These are phyloP conservation scores for Ulvella scutata DNA, from an alignment of 139 green algal genomes.

Conservation along the genomic window DNA sequence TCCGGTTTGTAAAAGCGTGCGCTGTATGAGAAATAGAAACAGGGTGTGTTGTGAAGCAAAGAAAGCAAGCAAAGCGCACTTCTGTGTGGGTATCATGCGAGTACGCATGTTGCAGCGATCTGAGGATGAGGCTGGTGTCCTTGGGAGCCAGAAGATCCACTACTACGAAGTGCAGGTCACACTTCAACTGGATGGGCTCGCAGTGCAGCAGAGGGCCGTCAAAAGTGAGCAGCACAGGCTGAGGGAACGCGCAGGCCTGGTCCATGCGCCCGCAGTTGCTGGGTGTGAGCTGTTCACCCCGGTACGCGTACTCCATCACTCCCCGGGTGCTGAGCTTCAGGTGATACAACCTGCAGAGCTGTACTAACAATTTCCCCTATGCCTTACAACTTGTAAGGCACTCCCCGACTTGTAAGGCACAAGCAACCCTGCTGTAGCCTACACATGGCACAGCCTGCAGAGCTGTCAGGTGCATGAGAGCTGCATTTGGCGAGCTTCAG, in stretches of 20 bases:
- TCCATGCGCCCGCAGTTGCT: conserved; percentile 46
- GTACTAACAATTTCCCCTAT: not conserved
- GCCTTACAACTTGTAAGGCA: conserved; percentile 3
- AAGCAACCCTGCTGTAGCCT: not conserved
- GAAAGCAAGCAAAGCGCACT: not conserved
- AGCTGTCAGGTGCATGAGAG: too few species aligned
- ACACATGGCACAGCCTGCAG: not conserved
- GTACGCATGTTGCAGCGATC: conserved; percentile 38
- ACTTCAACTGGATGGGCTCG: conserved; percentile 1
- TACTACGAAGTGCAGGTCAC: conserved; percentile 29
- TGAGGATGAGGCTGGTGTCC: conserved; percentile 50
- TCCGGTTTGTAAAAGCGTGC: too few species aligned
- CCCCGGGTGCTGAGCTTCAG: conserved; percentile 37
- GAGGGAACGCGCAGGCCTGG: conserved; percentile 50
- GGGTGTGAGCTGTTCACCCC: conserved; percentile 48
- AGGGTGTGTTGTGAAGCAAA: too few species aligned
- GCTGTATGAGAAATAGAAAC: too few species aligned
- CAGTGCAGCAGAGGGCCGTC: conserved; percentile 34
- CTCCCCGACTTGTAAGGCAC: not conserved
- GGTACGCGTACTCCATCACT: conserved; percentile 56
- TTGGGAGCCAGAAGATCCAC: conserved; percentile 36
- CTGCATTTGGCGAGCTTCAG: too few species aligned
- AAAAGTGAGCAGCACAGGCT: conserved; percentile 42
- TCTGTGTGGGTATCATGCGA: conserved; percentile 1
- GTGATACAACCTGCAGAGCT: conserved; percentile 20